Conservation (phyloP, 2,329 filamentous ascomycete genomes). For the Ophiostoma novo-ulmi region DNA sequence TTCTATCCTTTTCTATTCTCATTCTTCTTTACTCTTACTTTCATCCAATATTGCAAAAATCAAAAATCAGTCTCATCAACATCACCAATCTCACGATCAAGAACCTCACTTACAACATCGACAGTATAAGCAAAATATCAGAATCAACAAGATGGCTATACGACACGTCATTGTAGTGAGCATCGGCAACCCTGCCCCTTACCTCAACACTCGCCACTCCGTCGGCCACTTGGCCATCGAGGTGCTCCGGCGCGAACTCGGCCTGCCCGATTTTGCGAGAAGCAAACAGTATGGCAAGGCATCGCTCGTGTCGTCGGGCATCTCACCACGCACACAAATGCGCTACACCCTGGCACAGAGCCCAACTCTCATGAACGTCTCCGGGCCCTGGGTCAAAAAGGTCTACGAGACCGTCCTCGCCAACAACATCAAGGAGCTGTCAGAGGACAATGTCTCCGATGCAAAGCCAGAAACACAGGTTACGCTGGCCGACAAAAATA, state of each 20-base stretch:
- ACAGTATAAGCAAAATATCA: neutral
- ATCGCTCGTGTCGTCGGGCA: constrained; percentile 39
- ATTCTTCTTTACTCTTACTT: neutral
- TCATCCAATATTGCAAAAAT: neutral
- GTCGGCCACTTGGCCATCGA: constrained; percentile 76
- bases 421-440: neutral
- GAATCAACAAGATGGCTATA: constrained; percentile 25
- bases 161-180: constrained; percentile 69
- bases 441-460: constrained; percentile 34
- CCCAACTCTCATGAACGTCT: constrained; percentile 76
- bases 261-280: constrained; percentile 47
- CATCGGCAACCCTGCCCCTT: constrained; percentile 75
- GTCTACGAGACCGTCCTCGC: constrained; percentile 45
- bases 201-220: constrained; percentile 75
- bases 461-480: constrained; percentile 29
- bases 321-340: constrained; percentile 31
- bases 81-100: neutral
- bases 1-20: too few relatives aligned
- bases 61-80: neutral
- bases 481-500: neutral
- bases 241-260: constrained; percentile 49
- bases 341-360: constrained; percentile 69
- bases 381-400: constrained; percentile 62
- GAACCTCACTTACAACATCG: neutral
- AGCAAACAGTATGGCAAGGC: constrained; percentile 43